Evolutionary conservation across 139 green algal genomes (phyloP).

Genomic region (Yamagishiella unicocca): DNA sequence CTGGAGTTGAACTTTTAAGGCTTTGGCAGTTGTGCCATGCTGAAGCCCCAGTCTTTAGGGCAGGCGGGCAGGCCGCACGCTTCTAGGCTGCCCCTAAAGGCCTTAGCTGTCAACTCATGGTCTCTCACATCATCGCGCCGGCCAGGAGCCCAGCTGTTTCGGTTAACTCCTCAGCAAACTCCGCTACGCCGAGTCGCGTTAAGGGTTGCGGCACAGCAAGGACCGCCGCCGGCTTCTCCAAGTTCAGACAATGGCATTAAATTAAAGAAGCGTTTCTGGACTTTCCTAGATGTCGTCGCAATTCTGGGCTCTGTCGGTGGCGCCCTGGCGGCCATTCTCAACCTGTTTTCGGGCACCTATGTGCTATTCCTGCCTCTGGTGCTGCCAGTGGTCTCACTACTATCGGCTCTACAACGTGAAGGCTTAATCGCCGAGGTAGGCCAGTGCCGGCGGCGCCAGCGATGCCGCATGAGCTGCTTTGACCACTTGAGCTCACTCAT

Average conservation of each 20-base stretch:
- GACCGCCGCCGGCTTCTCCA: not conserved
- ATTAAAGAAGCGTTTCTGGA: slow-evolving; percentile 50
- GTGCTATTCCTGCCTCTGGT: slow-evolving; percentile 64
- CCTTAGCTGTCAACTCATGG: too few species aligned
- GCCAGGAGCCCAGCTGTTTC: not conserved
- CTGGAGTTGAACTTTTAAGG: not conserved
- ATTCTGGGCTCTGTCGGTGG: slow-evolving; percentile 62
- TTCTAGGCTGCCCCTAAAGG: not conserved
- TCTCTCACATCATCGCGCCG: too few species aligned
- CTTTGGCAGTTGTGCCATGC: not conserved
- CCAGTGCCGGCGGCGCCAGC: too few species aligned
- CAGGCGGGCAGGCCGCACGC: not conserved
- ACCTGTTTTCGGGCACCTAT: slow-evolving; percentile 48
- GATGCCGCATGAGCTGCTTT: too few species aligned
- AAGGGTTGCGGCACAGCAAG: not conserved
- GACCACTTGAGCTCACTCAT: too few species aligned
- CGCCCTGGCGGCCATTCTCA: slow-evolving; percentile 59
- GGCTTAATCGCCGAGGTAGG: slow-evolving; percentile 58
- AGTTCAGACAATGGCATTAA: not conserved
- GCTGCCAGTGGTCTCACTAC: slow-evolving; percentile 66
- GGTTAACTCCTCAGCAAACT: not conserved
- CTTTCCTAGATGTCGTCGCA: slow-evolving; percentile 53
- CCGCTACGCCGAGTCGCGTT: not conserved
- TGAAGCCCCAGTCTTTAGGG: not conserved
- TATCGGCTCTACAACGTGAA: slow-evolving; percentile 59